Evolutionary conservation across 495 filamentous ascomycete genomes (phyloP).

Genomic region (Stereocaulon alpinum): DNA sequence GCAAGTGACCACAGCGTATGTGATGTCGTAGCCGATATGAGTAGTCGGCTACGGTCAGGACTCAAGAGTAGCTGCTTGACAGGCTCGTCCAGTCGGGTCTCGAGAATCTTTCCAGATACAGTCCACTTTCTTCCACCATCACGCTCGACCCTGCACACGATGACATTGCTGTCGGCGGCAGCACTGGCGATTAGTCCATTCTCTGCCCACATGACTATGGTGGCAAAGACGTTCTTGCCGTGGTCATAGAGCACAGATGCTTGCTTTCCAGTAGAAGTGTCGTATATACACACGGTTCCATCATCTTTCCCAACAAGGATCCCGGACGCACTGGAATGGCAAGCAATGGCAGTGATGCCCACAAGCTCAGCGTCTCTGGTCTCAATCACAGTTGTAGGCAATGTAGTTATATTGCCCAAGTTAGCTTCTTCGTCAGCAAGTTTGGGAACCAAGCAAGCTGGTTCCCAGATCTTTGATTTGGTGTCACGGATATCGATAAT

Average conservation of each 20-base stretch:
- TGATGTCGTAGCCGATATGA: too few relatives aligned
- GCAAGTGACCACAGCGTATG: too few relatives aligned
- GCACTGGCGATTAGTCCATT: conserved; percentile 17
- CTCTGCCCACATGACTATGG: conserved; percentile 15
- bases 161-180: conserved; percentile 16
- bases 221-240: conserved; percentile 12
- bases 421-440: conserved; percentile 9
- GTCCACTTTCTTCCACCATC: too few relatives aligned
- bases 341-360: conserved; percentile 21
- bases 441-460: conserved; percentile 10
- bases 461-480: conserved; percentile 29
- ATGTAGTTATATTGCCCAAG: background rate
- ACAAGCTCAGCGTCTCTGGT: conserved; percentile 10
- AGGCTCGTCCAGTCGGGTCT: too few relatives aligned
- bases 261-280: conserved; percentile 17
- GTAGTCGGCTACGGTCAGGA: too few relatives aligned
- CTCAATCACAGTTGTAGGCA: conserved; percentile 9
- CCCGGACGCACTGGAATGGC: conserved; percentile 14
- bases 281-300: conserved; percentile 23
- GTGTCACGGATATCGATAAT: conserved; percentile 23
- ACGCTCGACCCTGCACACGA: conserved; percentile 7
- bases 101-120: too few relatives aligned
- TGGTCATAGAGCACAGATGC: conserved; percentile 22
- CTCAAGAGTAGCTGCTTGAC: too few relatives aligned
- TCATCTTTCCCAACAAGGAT: conserved; percentile 25